A percentile compares a stretch with the other conserved stretches of the same genome.
Evolutionary conservation across 805 yeast genomes (phyloP).

Genomic region (Starmerella floricola): DNA sequence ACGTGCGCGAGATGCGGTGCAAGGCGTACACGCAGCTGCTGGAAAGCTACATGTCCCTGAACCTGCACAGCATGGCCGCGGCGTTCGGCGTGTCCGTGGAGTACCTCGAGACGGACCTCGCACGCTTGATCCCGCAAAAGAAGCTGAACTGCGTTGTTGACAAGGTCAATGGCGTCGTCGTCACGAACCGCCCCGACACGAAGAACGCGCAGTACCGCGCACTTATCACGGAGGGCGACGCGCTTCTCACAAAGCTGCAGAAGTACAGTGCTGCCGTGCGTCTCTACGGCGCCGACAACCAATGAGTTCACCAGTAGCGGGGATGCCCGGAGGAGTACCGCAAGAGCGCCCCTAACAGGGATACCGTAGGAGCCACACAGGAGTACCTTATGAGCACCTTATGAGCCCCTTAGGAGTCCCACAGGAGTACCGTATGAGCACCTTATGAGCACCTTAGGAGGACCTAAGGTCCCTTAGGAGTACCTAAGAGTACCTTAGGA

Average conservation of each 20-base stretch:
- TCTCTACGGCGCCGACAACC: slow-evolving; percentile 71
- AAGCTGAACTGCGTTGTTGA: slow-evolving; percentile 92
- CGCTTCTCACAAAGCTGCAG: slow-evolving; percentile 81
- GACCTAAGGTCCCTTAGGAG: too few species aligned
- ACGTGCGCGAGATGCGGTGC: slow-evolving; percentile 84
- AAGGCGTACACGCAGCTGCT: slow-evolving; percentile 88
- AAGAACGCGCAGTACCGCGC: slow-evolving; percentile 87
- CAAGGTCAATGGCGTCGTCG: slow-evolving; percentile 82
- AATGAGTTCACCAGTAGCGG: not conserved
- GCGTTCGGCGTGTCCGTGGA: slow-evolving; percentile 83
- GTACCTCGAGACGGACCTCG: slow-evolving; percentile 72
- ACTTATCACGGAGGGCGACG: slow-evolving; percentile 85
- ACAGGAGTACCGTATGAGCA: too few species aligned
- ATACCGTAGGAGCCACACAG: too few species aligned
- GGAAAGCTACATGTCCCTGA: slow-evolving; percentile 85
- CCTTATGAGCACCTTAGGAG: too few species aligned
- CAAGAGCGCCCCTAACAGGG: too few species aligned
- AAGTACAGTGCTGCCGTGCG: slow-evolving; percentile 96
- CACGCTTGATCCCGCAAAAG: slow-evolving; percentile 84
- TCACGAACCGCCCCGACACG: slow-evolving; percentile 91
- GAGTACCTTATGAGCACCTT: too few species aligned
- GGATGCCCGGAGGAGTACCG: too few species aligned
- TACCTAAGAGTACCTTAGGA: too few species aligned
- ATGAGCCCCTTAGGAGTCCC: too few species aligned
- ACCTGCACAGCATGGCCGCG: slow-evolving; percentile 84